These are phyloP conservation scores for Lagerstroemia speciosa DNA, from an alignment of 345 rosid genomes.

Conservation along the genomic window DNA sequence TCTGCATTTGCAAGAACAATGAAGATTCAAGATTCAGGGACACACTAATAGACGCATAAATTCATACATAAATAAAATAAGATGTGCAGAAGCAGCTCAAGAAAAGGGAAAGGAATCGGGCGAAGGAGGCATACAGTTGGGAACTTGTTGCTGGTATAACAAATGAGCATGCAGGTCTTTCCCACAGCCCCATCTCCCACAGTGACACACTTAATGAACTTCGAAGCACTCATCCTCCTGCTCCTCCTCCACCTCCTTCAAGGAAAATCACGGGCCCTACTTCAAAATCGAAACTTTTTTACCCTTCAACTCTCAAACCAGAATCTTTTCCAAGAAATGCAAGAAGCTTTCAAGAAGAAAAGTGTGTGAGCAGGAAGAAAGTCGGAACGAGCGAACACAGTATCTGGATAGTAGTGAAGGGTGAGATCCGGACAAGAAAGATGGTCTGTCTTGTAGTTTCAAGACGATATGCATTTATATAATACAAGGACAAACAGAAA, in stretches of 20 bases:
- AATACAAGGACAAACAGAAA: not conserved
- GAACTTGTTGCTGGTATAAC: conserved; percentile 97
- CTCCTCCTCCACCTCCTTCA: conserved; percentile 8
- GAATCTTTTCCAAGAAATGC: not conserved
- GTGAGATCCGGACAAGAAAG: not conserved
- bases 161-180: conserved; percentile 99
- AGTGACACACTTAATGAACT: conserved; percentile 97
- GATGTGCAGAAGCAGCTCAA: not conserved
- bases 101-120: not conserved
- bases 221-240: conserved; percentile 75
- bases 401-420: not conserved
- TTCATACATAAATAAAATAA: not conserved
- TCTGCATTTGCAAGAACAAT: not conserved
- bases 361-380: not conserved
- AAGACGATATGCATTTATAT: not conserved
- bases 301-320: not conserved
- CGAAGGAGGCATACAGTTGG: conserved; percentile 59
- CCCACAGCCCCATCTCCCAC: conserved; percentile 99
- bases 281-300: conserved; percentile 9
- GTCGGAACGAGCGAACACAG: not conserved
- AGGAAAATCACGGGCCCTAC: conserved; percentile 4
- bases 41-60: not conserved
- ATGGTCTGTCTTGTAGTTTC: not conserved
- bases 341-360: conserved; percentile 11
- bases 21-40: not conserved